Evolutionary conservation across 2,329 filamentous ascomycete species (phyloP).

Genomic region (Colletotrichum sp.): DNA sequence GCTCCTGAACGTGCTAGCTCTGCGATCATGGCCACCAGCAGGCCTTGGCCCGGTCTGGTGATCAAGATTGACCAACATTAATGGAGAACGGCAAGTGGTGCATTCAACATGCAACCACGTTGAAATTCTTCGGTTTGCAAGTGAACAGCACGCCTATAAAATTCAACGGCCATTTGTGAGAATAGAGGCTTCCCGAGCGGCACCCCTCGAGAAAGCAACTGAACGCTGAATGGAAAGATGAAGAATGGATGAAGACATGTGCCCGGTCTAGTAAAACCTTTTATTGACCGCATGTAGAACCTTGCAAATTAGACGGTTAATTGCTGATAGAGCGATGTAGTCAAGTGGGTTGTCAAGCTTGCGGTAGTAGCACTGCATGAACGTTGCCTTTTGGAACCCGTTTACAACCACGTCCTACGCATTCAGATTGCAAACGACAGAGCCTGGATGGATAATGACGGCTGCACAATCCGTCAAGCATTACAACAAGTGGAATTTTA

Average conservation of each 20-base stretch:
- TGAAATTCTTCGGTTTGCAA: neutral
- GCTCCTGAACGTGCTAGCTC: neutral
- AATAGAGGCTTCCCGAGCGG: too few relatives aligned
- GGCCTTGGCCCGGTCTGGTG: neutral
- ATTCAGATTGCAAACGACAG: neutral
- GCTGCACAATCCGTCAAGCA: neutral
- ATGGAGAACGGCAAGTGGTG: neutral
- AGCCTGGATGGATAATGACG: neutral
- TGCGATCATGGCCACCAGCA: neutral
- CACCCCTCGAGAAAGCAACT: too few relatives aligned
- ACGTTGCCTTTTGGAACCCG: neutral
- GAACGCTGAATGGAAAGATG: too few relatives aligned
- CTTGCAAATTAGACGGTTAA: neutral
- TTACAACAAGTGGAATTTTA: neutral
- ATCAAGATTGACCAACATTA: neutral
- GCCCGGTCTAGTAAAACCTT: neutral
- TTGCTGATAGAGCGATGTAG: neutral
- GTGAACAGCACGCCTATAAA: neutral
- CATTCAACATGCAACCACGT: fast-evolving
- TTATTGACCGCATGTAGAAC: neutral
- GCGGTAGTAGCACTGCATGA: neutral
- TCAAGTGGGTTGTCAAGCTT: neutral
- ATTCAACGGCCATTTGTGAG: neutral
- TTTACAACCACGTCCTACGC: neutral
- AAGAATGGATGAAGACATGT: neutral